Percentiles rank a stretch among this genome's conserved stretches.
These are phyloP conservation scores for Colletotrichum chlorophyti DNA, from an alignment of 2,329 filamentous ascomycete genomes.

Conservation along the genomic window DNA sequence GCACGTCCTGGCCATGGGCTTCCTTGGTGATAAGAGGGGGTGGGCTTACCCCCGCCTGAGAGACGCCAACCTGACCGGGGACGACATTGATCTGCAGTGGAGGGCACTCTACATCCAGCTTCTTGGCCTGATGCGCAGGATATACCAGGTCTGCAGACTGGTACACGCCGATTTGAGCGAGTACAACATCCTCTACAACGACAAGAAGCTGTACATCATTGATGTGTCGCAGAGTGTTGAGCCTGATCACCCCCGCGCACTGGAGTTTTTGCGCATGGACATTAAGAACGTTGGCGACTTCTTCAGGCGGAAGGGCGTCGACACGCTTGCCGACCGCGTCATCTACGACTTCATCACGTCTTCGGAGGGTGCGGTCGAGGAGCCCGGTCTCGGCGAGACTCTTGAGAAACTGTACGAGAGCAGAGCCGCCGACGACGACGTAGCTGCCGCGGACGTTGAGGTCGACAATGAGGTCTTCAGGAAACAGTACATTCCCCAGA, in stretches of 20 bases:
- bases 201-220: slow-evolving; percentile 86
- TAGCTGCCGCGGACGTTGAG: slow-evolving; percentile 64
- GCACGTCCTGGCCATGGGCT: slow-evolving; percentile 96
- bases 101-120: slow-evolving; percentile 81
- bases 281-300: slow-evolving; percentile 97
- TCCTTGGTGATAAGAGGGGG: slow-evolving; percentile 86
- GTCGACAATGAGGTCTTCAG: slow-evolving; percentile 93
- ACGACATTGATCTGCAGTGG: slow-evolving; percentile 77
- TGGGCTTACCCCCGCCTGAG: slow-evolving; percentile 88
- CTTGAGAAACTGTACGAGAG: slow-evolving; percentile 73
- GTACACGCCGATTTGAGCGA: slow-evolving; percentile 97
- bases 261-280: slow-evolving; percentile 97
- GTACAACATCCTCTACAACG: slow-evolving; percentile 95
- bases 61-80: slow-evolving; percentile 77
- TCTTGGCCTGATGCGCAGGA: slow-evolving; percentile 84
- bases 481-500: slow-evolving; percentile 96
- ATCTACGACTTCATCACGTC: slow-evolving; percentile 84
- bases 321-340: slow-evolving; percentile 78
- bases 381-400: slow-evolving; percentile 64
- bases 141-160: slow-evolving; percentile 91
- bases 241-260: slow-evolving; percentile 89
- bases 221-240: slow-evolving; percentile 98
- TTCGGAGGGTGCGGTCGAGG: slow-evolving; percentile 63
- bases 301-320: slow-evolving; percentile 85
- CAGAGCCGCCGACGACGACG: slow-evolving; percentile 57